Percentiles rank a stretch among this genome's conserved stretches.
phyloP scores from a whole-genome alignment of 495 filamentous ascomycete genomes.

The Chaetomium cochliodes region DNA sequence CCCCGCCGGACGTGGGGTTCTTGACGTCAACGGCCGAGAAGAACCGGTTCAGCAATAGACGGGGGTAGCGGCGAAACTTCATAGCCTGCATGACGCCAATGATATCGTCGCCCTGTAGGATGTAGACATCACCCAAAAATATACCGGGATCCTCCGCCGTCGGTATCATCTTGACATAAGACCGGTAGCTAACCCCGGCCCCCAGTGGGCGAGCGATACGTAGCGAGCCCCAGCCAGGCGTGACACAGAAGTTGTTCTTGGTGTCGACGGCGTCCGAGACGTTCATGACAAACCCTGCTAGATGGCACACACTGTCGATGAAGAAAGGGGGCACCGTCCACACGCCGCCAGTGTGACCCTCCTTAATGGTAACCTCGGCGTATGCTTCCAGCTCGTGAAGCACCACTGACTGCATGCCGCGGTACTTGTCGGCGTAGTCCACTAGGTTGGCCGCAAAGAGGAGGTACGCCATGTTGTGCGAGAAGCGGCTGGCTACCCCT shows the following conservation, averaged over 20 bases:
- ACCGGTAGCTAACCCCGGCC: constrained; percentile 62
- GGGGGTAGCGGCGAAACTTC: constrained; percentile 50
- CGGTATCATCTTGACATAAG: constrained; percentile 61
- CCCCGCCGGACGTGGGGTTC: not conserved
- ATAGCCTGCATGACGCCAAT: constrained; percentile 53
- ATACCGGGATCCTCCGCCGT: not conserved
- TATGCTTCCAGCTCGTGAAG: constrained; percentile 74
- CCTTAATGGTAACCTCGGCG: constrained; percentile 36
- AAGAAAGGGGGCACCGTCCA: constrained; percentile 60
- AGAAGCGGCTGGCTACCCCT: constrained; percentile 23
- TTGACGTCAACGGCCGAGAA: constrained; percentile 2
- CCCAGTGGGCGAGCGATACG: constrained; percentile 63
- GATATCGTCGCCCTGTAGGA: constrained; percentile 64
- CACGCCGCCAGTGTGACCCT: not conserved
- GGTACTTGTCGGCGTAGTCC: constrained; percentile 65
- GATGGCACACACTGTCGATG: constrained; percentile 66
- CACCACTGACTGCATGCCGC: constrained; percentile 73
- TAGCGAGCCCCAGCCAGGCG: constrained; percentile 76
- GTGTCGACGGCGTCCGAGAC: constrained; percentile 70
- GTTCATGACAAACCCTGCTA: constrained; percentile 79
- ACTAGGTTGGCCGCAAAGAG: constrained; percentile 64
- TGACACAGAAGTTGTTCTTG: constrained; percentile 68
- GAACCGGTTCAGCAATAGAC: not conserved
- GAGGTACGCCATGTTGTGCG: constrained; percentile 63
- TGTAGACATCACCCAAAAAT: constrained; percentile 56